These are phyloP conservation scores for Cyclocybe aegerita DNA, from an alignment of 768 basidiomycete genomes.

Conservation along the genomic window DNA sequence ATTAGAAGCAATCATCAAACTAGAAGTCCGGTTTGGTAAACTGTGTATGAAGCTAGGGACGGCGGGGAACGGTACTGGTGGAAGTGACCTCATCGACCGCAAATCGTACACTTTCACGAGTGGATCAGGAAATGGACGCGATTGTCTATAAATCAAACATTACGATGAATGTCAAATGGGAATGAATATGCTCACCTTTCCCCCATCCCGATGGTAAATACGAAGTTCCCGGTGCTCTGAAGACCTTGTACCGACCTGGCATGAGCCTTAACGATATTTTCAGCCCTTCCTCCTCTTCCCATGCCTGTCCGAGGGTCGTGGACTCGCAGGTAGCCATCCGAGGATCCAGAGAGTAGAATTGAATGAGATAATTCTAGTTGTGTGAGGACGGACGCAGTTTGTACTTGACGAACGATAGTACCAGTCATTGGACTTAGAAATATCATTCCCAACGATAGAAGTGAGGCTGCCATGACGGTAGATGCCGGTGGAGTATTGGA, in stretches of 20 bases:
- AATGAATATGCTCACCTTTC: slow-evolving; percentile 54
- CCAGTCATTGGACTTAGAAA: slow-evolving; percentile 79
- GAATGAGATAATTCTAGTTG: slow-evolving; percentile 70
- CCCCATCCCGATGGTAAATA: slow-evolving; percentile 86
- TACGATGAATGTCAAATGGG: background rate
- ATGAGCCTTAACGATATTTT: slow-evolving; percentile 74
- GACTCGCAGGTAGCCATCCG: slow-evolving; percentile 72
- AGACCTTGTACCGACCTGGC: slow-evolving; percentile 80
- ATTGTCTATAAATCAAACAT: slow-evolving; percentile 55
- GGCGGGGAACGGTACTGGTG: slow-evolving; percentile 84
- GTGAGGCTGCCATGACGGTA: slow-evolving; percentile 59
- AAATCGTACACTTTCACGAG: slow-evolving; percentile 92
- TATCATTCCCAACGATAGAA: slow-evolving; percentile 57
- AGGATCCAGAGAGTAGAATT: slow-evolving; percentile 62
- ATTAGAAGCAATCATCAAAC: slow-evolving; percentile 71
- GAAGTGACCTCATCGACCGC: slow-evolving; percentile 77
- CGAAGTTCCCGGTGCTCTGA: slow-evolving; percentile 73
- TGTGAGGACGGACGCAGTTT: slow-evolving; percentile 56
- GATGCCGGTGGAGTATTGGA: slow-evolving; percentile 51
- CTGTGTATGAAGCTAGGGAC: slow-evolving; percentile 85
- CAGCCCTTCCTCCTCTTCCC: slow-evolving; percentile 43
- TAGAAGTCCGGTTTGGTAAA: slow-evolving; percentile 74
- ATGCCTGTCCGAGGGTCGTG: slow-evolving; percentile 69
- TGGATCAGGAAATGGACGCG: slow-evolving; percentile 85
- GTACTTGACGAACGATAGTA: slow-evolving; percentile 52